Base-by-base conservation (phyloP, 1,139 yeast genomes). In the Geotrichum europaeum region DNA sequence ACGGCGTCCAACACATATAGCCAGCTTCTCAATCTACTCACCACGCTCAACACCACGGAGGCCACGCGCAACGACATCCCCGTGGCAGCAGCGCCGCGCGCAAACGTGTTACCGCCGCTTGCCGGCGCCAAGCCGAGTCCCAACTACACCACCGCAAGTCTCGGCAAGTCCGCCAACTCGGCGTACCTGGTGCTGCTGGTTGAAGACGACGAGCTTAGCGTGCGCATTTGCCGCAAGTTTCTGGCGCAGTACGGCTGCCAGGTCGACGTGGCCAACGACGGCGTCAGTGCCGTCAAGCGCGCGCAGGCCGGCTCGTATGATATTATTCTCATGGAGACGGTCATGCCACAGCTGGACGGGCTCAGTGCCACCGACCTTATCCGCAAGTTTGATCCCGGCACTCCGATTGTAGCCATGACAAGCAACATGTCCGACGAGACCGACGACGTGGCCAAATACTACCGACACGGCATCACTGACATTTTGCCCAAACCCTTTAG, bases 351-450 rank as follows among this genome's bases (percentile, higher is more conserved):
- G 71, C 77, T 92, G 60, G 97, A 92, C 72, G 98, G 98, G 55
- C 96, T 96, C 7, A 86, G 96, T 1, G 96, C 97, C 1, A 87
- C 97, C 1, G 85, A 90, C 57, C 85, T 90, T 52, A 90, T 92
- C 62, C 79, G 97, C 65, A 84, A 87, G 22, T 89, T 89, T 71
- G 96, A 90, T 71, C 47, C 30, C 28, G 82, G 81, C 62, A 89
- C 96, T 0, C 97, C 97, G 5, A 89, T 92, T 65, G 87, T 91
- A 65, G 96, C 96, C 53, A 90, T 92, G 96, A 90, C 97, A 2
- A 95, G 96, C 49, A 89, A 89, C 69, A 60, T 57, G 47, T 12
- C 20, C 5, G 18, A 32, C 15, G 36, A 32, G 2, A n/a, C 36
- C 25, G 55, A 36, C 7, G 63, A 54, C 53, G 49, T 59, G 22